These are phyloP conservation scores for Vitis rotundifolia DNA, from an alignment of 164 flowering plant species.

Conservation along the genomic window DNA sequence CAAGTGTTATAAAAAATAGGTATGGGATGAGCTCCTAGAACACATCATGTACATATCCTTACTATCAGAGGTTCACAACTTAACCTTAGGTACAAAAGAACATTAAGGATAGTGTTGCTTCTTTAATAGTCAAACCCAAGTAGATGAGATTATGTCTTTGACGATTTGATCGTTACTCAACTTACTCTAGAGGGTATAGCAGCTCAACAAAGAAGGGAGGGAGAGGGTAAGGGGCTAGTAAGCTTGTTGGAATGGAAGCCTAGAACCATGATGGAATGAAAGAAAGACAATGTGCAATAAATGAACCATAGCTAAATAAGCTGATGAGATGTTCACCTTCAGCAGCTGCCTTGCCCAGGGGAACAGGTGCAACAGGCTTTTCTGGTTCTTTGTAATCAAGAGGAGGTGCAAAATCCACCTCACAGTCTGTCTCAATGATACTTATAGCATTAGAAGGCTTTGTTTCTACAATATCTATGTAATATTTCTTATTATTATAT, in stretches of 20 bases:
- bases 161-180: too few relatives aligned
- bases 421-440: slow-evolving; percentile 96
- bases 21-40: too few relatives aligned
- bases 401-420: slow-evolving; percentile 98
- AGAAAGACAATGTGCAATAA: background rate
- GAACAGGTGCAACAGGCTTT: slow-evolving; percentile 46
- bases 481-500: slow-evolving; percentile 85
- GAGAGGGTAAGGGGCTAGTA: too few relatives aligned
- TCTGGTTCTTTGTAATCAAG: slow-evolving; percentile 93
- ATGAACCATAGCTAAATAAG: background rate
- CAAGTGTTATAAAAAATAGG: too few relatives aligned
- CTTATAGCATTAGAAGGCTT: slow-evolving; percentile 85
- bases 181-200: too few relatives aligned
- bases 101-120: too few relatives aligned
- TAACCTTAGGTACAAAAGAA: too few relatives aligned
- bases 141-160: too few relatives aligned
- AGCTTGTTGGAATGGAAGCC: background rate
- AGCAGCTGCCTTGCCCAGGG: slow-evolving; percentile 46
- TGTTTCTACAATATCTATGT: slow-evolving; percentile 85
- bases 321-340: slow-evolving; percentile 44
- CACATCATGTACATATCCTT: too few relatives aligned
- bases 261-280: background rate
- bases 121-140: too few relatives aligned
- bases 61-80: too few relatives aligned
- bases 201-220: too few relatives aligned